Evolutionary conservation across 345 rosid genomes (phyloP), one percentile per base, ranked within the genome.

Genomic region (Corchorus capsularis): DNA sequence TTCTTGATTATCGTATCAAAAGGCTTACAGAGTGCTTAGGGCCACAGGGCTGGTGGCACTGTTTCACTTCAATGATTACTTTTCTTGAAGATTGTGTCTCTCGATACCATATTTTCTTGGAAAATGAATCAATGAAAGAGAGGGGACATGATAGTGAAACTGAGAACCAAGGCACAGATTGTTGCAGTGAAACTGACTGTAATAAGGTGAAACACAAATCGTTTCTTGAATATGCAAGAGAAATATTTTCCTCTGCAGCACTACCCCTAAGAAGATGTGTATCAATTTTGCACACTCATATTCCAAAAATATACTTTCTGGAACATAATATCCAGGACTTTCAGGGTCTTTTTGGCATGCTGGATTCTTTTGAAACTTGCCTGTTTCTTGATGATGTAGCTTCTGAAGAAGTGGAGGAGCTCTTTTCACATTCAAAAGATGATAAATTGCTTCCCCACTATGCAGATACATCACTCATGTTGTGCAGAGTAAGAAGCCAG

Each of bases 1-100:
- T 63, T 72, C 59, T 89, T 76, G 90, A 86, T 57, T 52, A 78
- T 73, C 89, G 92, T n/a, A 71, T 82, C 8, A 3, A 81, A 50
- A 65, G 49, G 69, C 85, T 89, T 27, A 16, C 6, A 3, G 75
- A 84, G 53, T 79, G 86, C 74, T 50, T 76, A 77, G 82, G 74
- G 0, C 20, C 50, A 3, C 20, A 39, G 22, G 74, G 72, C 27
- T 83, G 89, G 32, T 81, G 84, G 85, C 69, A 78, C 0, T n/a
- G 73, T 73, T n/a, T 81, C 37, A 20, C 54, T 45, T 72, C 83
- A 13, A 67, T 78, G 75, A 78, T 79, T 45, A 69, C 73, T 46
- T 77, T 83, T 53, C 78, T 88, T 17, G 74, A 79, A 2, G 65
- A 80, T 37, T 61, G 84, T 63, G 80, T 76, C n/a, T 1, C 20